Conservation (phyloP, 306 rosid species). For the Vigna radiata region DNA sequence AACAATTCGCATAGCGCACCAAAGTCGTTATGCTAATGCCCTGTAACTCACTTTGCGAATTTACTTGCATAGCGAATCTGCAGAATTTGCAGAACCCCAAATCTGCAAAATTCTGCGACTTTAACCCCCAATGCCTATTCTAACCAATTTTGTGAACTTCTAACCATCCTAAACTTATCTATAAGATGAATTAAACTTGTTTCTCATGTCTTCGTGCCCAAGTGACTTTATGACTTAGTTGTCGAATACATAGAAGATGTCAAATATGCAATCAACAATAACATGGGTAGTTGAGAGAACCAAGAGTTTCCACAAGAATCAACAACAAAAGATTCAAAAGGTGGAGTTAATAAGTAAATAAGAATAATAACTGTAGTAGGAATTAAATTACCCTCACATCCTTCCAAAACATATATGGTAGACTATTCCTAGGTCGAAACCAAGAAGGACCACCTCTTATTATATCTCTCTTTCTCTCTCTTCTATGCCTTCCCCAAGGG, state of each 20-base stretch:
- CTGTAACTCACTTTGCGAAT: no score
- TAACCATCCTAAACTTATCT: no score
- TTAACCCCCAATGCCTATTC: no score
- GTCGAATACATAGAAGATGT: background rate
- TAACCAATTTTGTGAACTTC: no score
- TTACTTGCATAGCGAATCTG: no score
- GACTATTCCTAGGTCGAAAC: constrained; percentile 30
- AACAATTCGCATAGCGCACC: no score
- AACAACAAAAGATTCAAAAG: constrained; percentile 23
- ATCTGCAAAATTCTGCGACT: no score
- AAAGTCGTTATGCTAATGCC: no score
- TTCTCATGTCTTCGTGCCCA: background rate
- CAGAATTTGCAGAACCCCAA: no score
- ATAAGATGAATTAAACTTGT: no score
- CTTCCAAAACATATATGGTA: constrained; percentile 36
- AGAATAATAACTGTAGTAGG: no score
- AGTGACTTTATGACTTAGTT: constrained; percentile 17
- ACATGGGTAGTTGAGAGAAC: background rate
- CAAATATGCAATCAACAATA: constrained; percentile 2
- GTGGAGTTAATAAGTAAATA: constrained; percentile 14
- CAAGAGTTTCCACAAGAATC: background rate
- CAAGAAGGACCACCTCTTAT: constrained; percentile 38
- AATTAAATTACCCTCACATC: constrained; percentile 1
- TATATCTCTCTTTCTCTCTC: background rate
- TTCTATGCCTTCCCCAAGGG: background rate